Conservation (phyloP, 1,139 yeast species). For the Geotrichum bryndzae region DNA sequence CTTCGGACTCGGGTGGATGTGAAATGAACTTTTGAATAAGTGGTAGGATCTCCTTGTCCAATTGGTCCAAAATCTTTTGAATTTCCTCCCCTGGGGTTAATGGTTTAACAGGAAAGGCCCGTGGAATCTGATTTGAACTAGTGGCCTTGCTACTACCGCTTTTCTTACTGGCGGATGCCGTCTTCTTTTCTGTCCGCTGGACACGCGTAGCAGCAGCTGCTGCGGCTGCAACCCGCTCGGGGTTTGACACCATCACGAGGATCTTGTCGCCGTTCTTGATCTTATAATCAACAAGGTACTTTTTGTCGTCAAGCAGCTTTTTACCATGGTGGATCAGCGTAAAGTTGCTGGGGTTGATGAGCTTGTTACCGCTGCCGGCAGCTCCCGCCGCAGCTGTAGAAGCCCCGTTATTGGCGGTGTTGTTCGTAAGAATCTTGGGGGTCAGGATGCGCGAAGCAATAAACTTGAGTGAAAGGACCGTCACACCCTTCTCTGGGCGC, state of each 20-base stretch:
- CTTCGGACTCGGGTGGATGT: conserved; percentile 28
- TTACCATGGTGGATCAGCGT: conserved; percentile 32
- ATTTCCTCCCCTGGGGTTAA: conserved; percentile 26
- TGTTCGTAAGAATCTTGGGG: conserved; percentile 14
- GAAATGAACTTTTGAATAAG: conserved; percentile 30
- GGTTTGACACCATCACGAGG: conserved; percentile 25
- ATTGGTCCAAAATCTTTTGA: conserved; percentile 28
- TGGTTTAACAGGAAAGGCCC: conserved; percentile 10
- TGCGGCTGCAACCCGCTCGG: conserved; percentile 13
- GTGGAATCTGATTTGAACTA: background rate
- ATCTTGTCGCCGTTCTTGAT: conserved; percentile 31
- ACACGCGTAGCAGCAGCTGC: conserved; percentile 13
- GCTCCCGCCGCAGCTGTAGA: background rate
- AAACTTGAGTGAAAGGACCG: conserved; percentile 16
- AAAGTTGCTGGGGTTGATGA: conserved; percentile 25
- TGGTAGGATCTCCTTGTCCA: conserved; percentile 31
- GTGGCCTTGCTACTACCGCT: background rate
- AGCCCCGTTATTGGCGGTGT: conserved; percentile 7
- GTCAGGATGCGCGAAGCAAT: conserved; percentile 13
- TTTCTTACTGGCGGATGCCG: background rate
- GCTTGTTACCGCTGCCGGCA: background rate
- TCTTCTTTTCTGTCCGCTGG: background rate
- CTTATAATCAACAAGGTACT: conserved; percentile 30
- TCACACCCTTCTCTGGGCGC: conserved; percentile 15
- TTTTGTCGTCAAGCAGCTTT: conserved; percentile 31